A percentile compares a stretch with the other conserved stretches of the same genome.
Evolutionary conservation across 805 yeast species (phyloP).

Genomic region (Starmerella sirachaensis): DNA sequence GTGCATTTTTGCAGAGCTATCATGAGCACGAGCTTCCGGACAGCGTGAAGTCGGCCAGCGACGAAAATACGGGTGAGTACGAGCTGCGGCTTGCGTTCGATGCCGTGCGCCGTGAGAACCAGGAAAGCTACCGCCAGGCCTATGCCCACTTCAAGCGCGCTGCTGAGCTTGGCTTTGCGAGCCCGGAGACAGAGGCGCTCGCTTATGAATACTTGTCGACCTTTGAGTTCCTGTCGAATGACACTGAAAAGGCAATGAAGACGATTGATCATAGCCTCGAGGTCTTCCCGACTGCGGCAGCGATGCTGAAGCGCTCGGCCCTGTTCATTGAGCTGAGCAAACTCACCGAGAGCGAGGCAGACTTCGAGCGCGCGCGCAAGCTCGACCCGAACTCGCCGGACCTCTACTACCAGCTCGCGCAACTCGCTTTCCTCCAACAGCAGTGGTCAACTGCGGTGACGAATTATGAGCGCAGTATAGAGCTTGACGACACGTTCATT

Average conservation of each 20-base stretch:
- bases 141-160: slow-evolving; percentile 35
- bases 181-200: slow-evolving; percentile 37
- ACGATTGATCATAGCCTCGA: slow-evolving; percentile 55
- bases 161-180: slow-evolving; percentile 19
- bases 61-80: slow-evolving; percentile 47
- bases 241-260: slow-evolving; percentile 49
- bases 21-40: slow-evolving; percentile 38
- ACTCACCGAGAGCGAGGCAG: slow-evolving; percentile 45
- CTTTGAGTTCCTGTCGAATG: slow-evolving; percentile 69
- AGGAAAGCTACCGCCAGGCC: slow-evolving; percentile 52
- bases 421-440: slow-evolving; percentile 69
- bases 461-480: slow-evolving; percentile 66
- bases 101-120: slow-evolving; percentile 37
- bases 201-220: slow-evolving; percentile 79
- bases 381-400: slow-evolving; percentile 65
- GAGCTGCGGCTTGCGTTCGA: slow-evolving; percentile 54
- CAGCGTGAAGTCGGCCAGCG: slow-evolving; percentile 39
- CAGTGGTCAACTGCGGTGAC: slow-evolving; percentile 59
- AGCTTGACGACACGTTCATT: slow-evolving; percentile 60
- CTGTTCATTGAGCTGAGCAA: slow-evolving; percentile 70
- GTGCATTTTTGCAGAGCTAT: slow-evolving; percentile 85
- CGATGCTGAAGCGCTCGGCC: slow-evolving; percentile 71
- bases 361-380: slow-evolving; percentile 60
- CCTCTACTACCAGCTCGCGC: slow-evolving; percentile 88
- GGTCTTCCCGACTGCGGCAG: slow-evolving; percentile 57